phyloP scores from a whole-genome alignment of 495 filamentous ascomycete genomes.

The Glonium stellatum region DNA sequence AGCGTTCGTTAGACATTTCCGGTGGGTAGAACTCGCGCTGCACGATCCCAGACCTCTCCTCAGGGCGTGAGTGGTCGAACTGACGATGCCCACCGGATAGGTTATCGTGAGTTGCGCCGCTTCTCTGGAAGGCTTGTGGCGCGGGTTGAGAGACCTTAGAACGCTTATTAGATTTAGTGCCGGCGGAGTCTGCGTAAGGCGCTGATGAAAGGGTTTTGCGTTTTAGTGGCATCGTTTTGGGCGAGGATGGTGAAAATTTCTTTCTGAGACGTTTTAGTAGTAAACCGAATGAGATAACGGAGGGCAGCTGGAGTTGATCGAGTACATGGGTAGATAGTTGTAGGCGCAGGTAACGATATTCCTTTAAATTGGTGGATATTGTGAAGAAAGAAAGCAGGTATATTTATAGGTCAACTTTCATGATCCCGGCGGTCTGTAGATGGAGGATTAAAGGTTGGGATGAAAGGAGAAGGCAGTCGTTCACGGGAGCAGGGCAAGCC shows the following conservation, averaged over 20 bases:
- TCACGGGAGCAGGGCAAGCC: not conserved
- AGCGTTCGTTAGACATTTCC: slow-evolving; percentile 74
- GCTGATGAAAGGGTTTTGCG: slow-evolving; percentile 8
- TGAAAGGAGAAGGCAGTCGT: not conserved
- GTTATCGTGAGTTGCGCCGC: too few species aligned
- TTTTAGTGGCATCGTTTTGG: slow-evolving; percentile 24
- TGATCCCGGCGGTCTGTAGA: not conserved
- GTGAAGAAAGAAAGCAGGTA: too few species aligned
- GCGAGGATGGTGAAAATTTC: too few species aligned
- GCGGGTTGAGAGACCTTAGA: slow-evolving; percentile 1
- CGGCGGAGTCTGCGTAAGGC: slow-evolving; percentile 15
- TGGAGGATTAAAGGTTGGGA: too few species aligned
- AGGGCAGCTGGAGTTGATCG: not conserved
- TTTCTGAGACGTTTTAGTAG: too few species aligned
- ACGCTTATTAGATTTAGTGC: slow-evolving; percentile 21
- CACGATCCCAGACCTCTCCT: slow-evolving; percentile 31
- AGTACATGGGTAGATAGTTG: too few species aligned
- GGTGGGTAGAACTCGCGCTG: slow-evolving; percentile 72
- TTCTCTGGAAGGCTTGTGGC: not conserved
- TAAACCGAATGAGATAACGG: too few species aligned
- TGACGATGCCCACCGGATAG: too few species aligned
- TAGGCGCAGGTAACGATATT: too few species aligned
- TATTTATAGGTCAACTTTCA: not conserved
- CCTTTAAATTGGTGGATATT: too few species aligned
- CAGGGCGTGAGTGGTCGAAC: slow-evolving; percentile 32